Evolutionary conservation across 2,329 filamentous ascomycete genomes (phyloP), one percentile per base, ranked within the genome.

Genomic region (Epicoccum sorghinum): DNA sequence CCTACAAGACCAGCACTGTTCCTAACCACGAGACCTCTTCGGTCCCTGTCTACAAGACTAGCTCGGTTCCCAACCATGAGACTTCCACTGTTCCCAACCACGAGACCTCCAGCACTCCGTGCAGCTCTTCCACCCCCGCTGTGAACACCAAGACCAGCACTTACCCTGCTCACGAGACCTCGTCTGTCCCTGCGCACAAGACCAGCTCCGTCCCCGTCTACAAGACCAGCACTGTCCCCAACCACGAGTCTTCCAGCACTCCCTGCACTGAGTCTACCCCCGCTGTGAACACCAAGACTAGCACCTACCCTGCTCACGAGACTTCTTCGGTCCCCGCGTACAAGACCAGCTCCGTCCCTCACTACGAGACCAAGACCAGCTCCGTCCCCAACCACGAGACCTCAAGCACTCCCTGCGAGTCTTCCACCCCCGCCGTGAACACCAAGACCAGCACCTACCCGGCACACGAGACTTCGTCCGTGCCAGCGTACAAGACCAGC

Each of bases 381-480:
- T 30, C 29, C 7, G 9, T 13, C 32, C 32, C 32, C 29, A 12
- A 7, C 25, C 25, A 47, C 27, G 51, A 22, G 18, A 30, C 44
- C 1, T 39, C 47, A 7, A 22, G 33, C 14, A 43, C 43, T 38
- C 50, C n/a, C 13, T 38, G 38, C 38, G 27, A 32, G 12, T 33
- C 38, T 2, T 43, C 50, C 8, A 43, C 50, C 3, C 25, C 23
- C 14, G 13, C 36, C 35, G 36, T 33, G 14, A 41, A 39, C 25
- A 45, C 48, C n/a, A 38, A 52, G 41, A 47, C 50, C 6, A 47
- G 41, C 37, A 42, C 43, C 14, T 52, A 52, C 32, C 38, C 50
- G 4, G 9, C 4, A 4, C 39, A 47, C 30, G 32, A 33, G 32
- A 33, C 36, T 36, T 29, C 22, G 35, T 27, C 32, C 7, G 9